Percentiles rank a stretch among this genome's conserved stretches.
Conservation (phyloP, 208 protist genomes). For the Balamuthia mandrillaris region DNA sequence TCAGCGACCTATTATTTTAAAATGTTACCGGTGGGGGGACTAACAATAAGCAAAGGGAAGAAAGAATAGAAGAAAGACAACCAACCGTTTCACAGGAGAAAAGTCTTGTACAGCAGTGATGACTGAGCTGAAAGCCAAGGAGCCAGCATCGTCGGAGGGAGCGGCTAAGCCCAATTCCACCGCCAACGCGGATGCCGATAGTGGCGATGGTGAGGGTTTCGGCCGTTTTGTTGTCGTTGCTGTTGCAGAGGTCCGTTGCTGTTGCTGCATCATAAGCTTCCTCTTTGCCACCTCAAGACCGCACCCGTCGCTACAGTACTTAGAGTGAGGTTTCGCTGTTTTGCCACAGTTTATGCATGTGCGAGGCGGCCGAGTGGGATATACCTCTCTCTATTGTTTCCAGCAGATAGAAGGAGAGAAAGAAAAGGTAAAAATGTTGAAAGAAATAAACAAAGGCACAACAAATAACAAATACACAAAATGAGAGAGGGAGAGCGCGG, state of each 20-base stretch:
- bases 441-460: too few relatives aligned
- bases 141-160: not conserved
- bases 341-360: not conserved
- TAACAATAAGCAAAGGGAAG: not conserved
- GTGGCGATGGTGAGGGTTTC: not conserved
- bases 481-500: not conserved
- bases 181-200: too few relatives aligned
- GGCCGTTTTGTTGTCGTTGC: not conserved
- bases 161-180: too few relatives aligned
- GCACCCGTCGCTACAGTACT: constrained; percentile 52
- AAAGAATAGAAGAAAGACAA: not conserved
- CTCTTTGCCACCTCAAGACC: not conserved
- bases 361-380: not conserved
- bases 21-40: not conserved
- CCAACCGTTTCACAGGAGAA: not conserved
- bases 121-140: not conserved
- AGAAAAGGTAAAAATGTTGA: constrained; percentile 15
- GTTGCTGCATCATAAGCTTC: not conserved
- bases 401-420: not conserved
- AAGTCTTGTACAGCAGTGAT: not conserved
- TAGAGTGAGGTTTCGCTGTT: not conserved
- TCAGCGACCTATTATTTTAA: not conserved
- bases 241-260: not conserved
- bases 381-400: not conserved
- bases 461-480: too few relatives aligned